Conservation (phyloP, 164 flowering plant genomes). For the Liquidambar formosana region DNA sequence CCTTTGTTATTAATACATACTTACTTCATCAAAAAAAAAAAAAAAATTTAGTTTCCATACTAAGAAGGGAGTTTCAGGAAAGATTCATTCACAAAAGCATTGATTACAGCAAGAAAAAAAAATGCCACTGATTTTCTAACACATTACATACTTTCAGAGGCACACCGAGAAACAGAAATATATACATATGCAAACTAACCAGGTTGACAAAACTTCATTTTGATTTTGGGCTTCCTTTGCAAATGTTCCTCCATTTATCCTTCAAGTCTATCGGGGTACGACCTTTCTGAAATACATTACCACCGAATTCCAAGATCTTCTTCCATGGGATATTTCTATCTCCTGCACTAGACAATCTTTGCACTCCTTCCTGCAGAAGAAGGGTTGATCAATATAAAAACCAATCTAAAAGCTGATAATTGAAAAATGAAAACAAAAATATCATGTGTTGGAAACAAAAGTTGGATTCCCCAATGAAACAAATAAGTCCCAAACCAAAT, state of each 20-base stretch:
- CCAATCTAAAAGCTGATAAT: background rate
- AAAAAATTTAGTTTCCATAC: no score
- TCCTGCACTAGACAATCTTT: constrained; percentile 12
- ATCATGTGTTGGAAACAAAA: no score
- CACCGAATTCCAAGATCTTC: constrained; percentile 43
- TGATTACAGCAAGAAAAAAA: no score
- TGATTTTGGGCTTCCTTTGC: constrained; percentile 24
- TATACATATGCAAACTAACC: background rate
- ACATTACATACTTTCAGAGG: no score
- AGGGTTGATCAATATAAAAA: background rate
- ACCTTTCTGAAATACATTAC: constrained; percentile 26
- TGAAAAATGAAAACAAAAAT: no score
- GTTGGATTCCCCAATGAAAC: background rate
- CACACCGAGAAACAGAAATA: background rate
- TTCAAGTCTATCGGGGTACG: constrained; percentile 43
- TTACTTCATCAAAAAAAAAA: no score
- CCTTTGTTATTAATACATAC: no score
- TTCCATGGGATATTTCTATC: constrained; percentile 41
- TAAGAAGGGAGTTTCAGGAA: no score
- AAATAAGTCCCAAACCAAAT: background rate
- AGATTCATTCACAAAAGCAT: no score
- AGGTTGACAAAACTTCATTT: constrained; percentile 9
- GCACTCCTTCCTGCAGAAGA: constrained; percentile 40
- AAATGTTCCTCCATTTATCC: constrained; percentile 58
- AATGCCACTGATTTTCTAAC: no score